A percentile compares a stretch with the other conserved stretches of the same genome.
phyloP scores from a whole-genome alignment of 495 filamentous ascomycete genomes.

The Penicillium cataractarum region DNA sequence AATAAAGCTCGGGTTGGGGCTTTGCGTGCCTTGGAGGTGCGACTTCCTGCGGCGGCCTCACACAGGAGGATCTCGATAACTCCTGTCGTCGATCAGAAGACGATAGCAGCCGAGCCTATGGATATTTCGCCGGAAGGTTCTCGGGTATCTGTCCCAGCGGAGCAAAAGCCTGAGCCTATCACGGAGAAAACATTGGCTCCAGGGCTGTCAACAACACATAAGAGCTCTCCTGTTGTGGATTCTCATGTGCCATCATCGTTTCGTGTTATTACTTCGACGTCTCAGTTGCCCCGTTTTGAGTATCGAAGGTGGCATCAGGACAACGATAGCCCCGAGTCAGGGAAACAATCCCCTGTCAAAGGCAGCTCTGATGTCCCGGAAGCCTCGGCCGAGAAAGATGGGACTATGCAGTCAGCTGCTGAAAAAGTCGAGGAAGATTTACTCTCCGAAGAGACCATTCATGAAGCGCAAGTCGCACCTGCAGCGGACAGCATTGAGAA shows the following conservation, averaged over 20 bases:
- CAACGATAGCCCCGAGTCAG: conserved; percentile 3
- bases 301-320: conserved; percentile 40
- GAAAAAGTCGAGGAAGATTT: neutral
- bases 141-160: neutral
- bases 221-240: neutral
- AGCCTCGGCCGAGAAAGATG: neutral
- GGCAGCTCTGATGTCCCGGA: neutral
- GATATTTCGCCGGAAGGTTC: neutral
- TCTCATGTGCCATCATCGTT: conserved; percentile 29
- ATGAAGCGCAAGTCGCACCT: neutral
- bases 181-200: neutral
- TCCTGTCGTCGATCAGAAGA: neutral
- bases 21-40: conserved; percentile 7
- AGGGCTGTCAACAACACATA: neutral
- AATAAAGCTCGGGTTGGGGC: conserved; percentile 11
- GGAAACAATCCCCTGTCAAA: neutral
- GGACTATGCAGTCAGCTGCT: neutral
- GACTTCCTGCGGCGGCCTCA: conserved; percentile 9
- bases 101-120: neutral
- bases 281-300: conserved; percentile 50
- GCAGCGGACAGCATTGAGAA: neutral
- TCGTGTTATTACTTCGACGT: conserved; percentile 44
- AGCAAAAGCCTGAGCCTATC: neutral
- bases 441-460: neutral
- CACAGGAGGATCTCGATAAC: conserved; percentile 8